Evolutionary conservation across 2,329 filamentous ascomycete genomes (phyloP), one percentile per base, ranked within the genome.

Genomic region (Beauveria caledonica): DNA sequence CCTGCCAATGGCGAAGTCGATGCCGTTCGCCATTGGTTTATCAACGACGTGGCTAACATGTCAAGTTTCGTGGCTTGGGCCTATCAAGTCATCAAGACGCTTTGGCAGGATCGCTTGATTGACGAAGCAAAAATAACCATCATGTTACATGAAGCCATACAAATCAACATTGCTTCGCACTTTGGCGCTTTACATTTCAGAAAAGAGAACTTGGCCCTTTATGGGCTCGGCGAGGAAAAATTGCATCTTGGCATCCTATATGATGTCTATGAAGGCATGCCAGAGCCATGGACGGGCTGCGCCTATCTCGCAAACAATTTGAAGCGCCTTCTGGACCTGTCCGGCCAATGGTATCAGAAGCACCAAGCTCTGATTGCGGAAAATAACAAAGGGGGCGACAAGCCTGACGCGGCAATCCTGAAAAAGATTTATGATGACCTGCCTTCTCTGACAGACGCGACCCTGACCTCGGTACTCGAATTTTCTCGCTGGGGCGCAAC

Each of bases 251-350:
- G 87, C 7, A 82, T 90, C 25, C 73, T 90, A 10, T 74, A 77
- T 2, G 76, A 80, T 17, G 82, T 84, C 49, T 92, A 91, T 68
- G 80, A 86, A 21, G 83, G 80, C 11, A 78, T 97, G 9, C 84
- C 88, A 0, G 86, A 90, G 62, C 89, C 92, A 49, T 99, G 94
- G 94, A 97, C 92, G 0, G 92, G 90, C 17, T 85, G 82, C 65
- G 73, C 76, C 48, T 84, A 80, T 64, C 77, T 86, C 60, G 81
- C 84, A 55, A 86, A 86, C 69, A 86, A 86, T 63, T 68, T 79
- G 13, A 83, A 84, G 68, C 82, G 84, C 19, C 77, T 86, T 17
- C 75, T 83, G 25, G 81, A 86, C 64, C 77, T 87, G 19, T 79
- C 78, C 44, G 76, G 80, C 27, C 77, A 80, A 61, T 85, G 81